Conservation (phyloP, 2,329 filamentous ascomycete genomes). For the Cercospora citrullina region DNA sequence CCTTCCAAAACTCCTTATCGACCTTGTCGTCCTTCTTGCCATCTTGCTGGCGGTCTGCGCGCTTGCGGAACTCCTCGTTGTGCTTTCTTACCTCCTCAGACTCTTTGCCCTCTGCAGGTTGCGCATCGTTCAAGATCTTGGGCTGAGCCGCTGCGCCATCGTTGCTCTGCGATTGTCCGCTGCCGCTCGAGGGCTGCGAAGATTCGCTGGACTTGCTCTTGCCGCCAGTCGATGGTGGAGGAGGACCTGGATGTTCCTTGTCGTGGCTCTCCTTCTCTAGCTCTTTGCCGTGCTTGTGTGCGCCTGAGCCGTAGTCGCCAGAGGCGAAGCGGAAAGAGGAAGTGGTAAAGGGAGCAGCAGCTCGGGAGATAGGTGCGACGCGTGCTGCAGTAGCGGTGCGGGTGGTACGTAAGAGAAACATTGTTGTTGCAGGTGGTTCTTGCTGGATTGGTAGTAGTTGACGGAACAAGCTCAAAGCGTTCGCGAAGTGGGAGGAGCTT, state of each 20-base stretch:
- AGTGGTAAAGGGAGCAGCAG: conserved; percentile 13
- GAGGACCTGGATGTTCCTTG: conserved; percentile 21
- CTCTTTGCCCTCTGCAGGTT: conserved; percentile 11
- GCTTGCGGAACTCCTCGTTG: conserved; percentile 47
- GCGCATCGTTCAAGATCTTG: conserved; percentile 17
- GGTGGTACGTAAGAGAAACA: conserved; percentile 21
- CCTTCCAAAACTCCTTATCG: conserved; percentile 11
- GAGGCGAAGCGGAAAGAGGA: neutral
- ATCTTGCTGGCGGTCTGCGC: conserved; percentile 41
- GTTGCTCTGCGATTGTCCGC: neutral
- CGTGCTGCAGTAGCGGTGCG: conserved; percentile 3
- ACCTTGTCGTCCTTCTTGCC: conserved; percentile 17
- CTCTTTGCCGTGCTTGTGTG: conserved; percentile 14
- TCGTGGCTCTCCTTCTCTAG: conserved; percentile 12
- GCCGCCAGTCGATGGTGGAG: conserved; percentile 14
- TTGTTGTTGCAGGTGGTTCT: conserved; percentile 1
- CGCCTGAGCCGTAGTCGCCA: conserved; percentile 22
- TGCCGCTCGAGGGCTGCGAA: neutral
- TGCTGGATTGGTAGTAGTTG: conserved; percentile 1
- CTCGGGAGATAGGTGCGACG: neutral
- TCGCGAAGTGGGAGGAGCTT: neutral
- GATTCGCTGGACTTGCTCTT: neutral
- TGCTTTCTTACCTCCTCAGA: conserved; percentile 22
- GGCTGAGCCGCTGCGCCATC: neutral
- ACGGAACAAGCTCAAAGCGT: neutral